These are phyloP conservation scores for Hypoxylon crocopeplum DNA, from an alignment of 495 filamentous ascomycete genomes.

Conservation along the genomic window DNA sequence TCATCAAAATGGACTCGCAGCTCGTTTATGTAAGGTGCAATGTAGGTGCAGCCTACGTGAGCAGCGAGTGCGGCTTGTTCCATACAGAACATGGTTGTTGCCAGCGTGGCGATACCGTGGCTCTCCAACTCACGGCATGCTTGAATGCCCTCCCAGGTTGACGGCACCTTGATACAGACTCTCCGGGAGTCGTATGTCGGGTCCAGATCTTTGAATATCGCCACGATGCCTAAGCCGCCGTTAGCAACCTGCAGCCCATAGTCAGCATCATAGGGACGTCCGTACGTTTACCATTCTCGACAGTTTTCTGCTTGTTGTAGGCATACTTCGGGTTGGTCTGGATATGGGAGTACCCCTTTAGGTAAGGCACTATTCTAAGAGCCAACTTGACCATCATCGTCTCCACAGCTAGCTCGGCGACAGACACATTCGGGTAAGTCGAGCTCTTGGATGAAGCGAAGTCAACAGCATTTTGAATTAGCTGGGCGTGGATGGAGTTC, in stretches of 20 bases:
- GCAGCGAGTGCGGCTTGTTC: slow-evolving; percentile 64
- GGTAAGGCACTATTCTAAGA: slow-evolving; percentile 57
- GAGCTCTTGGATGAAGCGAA: slow-evolving; percentile 48
- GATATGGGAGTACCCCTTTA: slow-evolving; percentile 63
- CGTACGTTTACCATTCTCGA: slow-evolving; percentile 63
- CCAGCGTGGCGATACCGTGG: slow-evolving; percentile 61
- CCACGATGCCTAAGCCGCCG: slow-evolving; percentile 51
- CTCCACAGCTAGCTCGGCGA: slow-evolving; percentile 64
- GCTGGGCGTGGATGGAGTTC: slow-evolving; percentile 50
- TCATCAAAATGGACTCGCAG: slow-evolving; percentile 66
- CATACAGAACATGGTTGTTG: slow-evolving; percentile 67
- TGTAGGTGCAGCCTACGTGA: slow-evolving; percentile 63
- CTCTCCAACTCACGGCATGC: slow-evolving; percentile 65
- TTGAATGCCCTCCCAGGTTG: slow-evolving; percentile 69
- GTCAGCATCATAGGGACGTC: background rate
- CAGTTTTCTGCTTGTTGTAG: slow-evolving; percentile 58
- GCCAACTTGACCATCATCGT: slow-evolving; percentile 63
- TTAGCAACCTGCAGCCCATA: background rate
- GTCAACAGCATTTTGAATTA: slow-evolving; percentile 55
- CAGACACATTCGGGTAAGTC: slow-evolving; percentile 47
- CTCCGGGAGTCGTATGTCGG: slow-evolving; percentile 55
- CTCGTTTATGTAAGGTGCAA: slow-evolving; percentile 71
- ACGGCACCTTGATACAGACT: slow-evolving; percentile 68
- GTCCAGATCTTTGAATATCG: slow-evolving; percentile 56
- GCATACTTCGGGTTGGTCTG: slow-evolving; percentile 67